These are phyloP conservation scores for Colletotrichum coccodes DNA, from an alignment of 2,329 filamentous ascomycete genomes.

Conservation along the genomic window DNA sequence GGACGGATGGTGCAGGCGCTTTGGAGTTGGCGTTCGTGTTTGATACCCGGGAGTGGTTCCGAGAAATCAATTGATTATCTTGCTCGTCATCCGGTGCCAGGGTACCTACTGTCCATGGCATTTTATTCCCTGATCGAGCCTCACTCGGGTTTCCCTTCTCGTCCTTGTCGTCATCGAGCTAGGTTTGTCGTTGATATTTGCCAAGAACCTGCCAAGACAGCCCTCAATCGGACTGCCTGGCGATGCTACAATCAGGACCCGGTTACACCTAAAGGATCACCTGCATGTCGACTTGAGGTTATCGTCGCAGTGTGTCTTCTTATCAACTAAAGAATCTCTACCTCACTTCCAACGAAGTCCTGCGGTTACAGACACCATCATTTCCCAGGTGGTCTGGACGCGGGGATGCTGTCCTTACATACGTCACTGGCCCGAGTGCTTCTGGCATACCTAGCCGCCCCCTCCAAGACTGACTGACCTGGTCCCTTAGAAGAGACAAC, in stretches of 20 bases:
- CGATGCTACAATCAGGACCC: neutral
- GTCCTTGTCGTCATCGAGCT: neutral
- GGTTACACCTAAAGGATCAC: neutral
- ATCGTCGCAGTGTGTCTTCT: neutral
- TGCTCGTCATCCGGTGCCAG: neutral
- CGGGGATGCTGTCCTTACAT: constrained; percentile 1
- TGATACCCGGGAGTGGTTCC: neutral
- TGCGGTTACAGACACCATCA: neutral
- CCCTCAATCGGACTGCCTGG: neutral
- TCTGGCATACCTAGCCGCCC: neutral
- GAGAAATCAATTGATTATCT: neutral
- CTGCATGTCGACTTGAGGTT: neutral
- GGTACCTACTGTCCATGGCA: no score
- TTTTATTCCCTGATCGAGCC: neutral
- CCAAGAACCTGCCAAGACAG: neutral
- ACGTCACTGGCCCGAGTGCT: constrained; percentile 14
- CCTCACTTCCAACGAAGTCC: neutral
- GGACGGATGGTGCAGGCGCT: neutral
- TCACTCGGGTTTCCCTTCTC: neutral
- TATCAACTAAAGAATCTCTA: neutral
- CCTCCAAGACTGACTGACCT: neutral
- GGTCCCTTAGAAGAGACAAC: constrained; percentile 2
- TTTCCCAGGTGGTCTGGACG: neutral
- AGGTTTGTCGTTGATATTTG: neutral
- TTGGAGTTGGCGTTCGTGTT: neutral